These are phyloP conservation scores for Stagonosporopsis vannaccii DNA, from an alignment of 2,329 filamentous ascomycete genomes.

Conservation along the genomic window DNA sequence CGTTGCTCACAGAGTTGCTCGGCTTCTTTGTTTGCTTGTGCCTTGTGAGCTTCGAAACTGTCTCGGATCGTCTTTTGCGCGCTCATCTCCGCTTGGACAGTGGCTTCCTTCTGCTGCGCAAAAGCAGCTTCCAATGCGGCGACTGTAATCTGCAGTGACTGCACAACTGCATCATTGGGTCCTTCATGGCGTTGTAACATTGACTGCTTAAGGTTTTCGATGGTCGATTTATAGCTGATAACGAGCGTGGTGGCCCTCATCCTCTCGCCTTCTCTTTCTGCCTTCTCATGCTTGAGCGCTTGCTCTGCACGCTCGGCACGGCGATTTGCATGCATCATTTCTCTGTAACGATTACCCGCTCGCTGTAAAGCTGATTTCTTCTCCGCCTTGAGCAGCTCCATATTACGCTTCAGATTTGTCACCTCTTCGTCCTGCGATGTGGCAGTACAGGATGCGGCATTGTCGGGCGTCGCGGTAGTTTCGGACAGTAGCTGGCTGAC, in stretches of 20 bases:
- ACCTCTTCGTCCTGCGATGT: neutral
- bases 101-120: neutral
- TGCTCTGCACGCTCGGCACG: slow-evolving; percentile 10
- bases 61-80: neutral
- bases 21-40: neutral
- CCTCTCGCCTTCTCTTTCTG: neutral
- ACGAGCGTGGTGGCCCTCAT: neutral
- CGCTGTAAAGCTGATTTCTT: neutral
- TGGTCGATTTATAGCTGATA: neutral
- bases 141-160: neutral
- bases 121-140: neutral
- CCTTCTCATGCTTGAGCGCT: neutral
- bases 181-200: neutral
- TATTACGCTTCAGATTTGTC: neutral
- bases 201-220: neutral
- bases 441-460: neutral
- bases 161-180: neutral
- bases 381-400: neutral
- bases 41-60: neutral
- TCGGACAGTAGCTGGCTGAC: neutral
- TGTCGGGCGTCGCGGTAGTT: neutral
- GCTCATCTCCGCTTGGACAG: neutral
- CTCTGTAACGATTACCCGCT: neutral
- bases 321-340: slow-evolving; percentile 6
- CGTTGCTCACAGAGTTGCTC: neutral